phyloP scores from a whole-genome alignment of 495 filamentous ascomycete species.

The Penicillium soppii region DNA sequence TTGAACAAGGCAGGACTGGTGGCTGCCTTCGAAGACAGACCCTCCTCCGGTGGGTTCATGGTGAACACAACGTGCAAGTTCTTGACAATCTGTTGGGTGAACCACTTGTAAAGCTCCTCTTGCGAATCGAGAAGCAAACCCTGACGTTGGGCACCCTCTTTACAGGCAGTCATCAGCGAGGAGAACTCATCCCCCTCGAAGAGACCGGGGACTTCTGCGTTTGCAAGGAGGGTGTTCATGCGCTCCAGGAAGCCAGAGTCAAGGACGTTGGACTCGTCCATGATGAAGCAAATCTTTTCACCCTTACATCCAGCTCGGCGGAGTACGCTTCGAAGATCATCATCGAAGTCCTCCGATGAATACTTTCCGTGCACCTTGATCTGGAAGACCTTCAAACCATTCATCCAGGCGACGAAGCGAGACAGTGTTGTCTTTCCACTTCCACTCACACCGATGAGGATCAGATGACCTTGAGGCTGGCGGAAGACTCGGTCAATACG shows the following conservation, averaged over 20 bases:
- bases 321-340: conserved; percentile 90
- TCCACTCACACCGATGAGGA: conserved; percentile 96
- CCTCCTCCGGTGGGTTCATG: conserved; percentile 99
- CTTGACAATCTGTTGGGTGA: conserved; percentile 98
- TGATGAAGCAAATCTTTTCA: conserved; percentile 99
- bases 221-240: conserved; percentile 98
- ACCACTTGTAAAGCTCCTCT: conserved; percentile 99
- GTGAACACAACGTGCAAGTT: conserved; percentile 99
- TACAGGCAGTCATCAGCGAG: conserved; percentile 96
- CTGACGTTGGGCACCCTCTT: conserved; percentile 95
- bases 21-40: conserved; percentile 90
- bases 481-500: conserved; percentile 98
- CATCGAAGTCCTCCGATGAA: conserved; percentile 97
- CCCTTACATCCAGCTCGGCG: conserved; percentile 94
- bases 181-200: conserved; percentile 98
- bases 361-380: conserved; percentile 99
- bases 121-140: conserved; percentile 92
- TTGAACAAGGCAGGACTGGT: conserved; percentile 98
- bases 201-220: conserved; percentile 95
- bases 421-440: conserved; percentile 98
- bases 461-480: conserved; percentile 96
- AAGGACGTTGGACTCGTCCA: conserved; percentile 98
- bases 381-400: conserved; percentile 96
- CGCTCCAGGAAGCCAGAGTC: conserved; percentile 98
- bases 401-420: conserved; percentile 99